phyloP scores from a whole-genome alignment of 163 green algal genomes.

The Prototheca wickerhamii region DNA sequence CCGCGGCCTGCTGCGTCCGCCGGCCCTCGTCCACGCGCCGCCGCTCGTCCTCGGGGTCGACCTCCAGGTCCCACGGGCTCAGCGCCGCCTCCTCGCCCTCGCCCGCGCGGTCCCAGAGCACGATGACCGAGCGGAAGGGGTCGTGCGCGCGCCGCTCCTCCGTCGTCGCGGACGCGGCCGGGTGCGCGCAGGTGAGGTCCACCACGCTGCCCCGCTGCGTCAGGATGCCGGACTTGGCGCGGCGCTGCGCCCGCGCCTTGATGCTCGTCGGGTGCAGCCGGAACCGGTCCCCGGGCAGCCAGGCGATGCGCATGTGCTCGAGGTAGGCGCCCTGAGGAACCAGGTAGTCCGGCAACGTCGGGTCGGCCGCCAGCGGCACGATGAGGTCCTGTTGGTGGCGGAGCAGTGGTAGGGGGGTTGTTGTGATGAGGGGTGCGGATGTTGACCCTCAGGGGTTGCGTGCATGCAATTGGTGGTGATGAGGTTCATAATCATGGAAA shows the following conservation, averaged over 20 bases:
- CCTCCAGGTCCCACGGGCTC: conserved; percentile 64
- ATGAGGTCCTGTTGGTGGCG: conserved; percentile 26
- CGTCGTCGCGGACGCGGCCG: conserved; percentile 3
- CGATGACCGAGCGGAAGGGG: conserved; percentile 62
- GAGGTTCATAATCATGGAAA: too few species aligned
- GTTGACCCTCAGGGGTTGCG: too few species aligned
- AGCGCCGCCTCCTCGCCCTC: conserved; percentile 28
- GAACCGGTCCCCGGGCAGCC: conserved; percentile 59
- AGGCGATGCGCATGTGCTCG: conserved; percentile 37
- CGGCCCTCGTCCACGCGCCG: conserved; percentile 15
- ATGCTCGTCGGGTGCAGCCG: conserved; percentile 32
- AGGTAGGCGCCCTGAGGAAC: conserved; percentile 42
- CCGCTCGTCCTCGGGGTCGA: conserved; percentile 41
- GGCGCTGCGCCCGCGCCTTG: conserved; percentile 17
- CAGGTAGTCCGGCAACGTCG: conserved; percentile 61
- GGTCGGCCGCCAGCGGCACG: conserved; percentile 60
- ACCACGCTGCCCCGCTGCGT: conserved; percentile 43
- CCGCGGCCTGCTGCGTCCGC: conserved; percentile 20
- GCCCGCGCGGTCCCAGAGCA: conserved; percentile 58
- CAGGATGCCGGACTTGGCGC: conserved; percentile 25
- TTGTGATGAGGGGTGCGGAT: too few species aligned
- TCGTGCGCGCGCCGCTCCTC: conserved; percentile 45
- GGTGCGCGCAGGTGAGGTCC: conserved; percentile 15
- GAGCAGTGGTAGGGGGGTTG: too few species aligned
- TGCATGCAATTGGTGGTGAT: too few species aligned